Base-by-base conservation (phyloP, 768 basidiomycete genomes). In the Termitomyces sp. region DNA sequence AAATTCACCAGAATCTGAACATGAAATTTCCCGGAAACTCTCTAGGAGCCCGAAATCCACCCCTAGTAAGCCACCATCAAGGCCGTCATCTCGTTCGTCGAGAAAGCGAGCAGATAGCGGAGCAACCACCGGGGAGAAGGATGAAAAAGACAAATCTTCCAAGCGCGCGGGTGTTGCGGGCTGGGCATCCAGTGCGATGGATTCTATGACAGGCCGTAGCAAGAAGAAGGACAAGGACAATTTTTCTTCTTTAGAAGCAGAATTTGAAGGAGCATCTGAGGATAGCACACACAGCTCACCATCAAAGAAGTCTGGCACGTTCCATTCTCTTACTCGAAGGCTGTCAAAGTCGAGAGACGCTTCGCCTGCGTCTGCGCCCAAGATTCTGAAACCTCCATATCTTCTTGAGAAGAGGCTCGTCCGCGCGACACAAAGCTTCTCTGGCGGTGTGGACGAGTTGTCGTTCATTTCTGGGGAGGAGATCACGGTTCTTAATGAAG, bases 361-460 rank as follows among this genome's bases (percentile, higher is more conserved):
- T 10, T 70, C 74, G 11, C 73, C 76, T n/a, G 71, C 71, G 58
- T 65, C 65, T 22, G 50, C 70, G 33, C 45, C 69, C 7, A 75
- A 79, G 16, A 81, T 84, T 43, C 61, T 83, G 40, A 84, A 81
- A 62, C 78, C 81, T 0, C 75, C 75, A 13, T 81, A 81, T 4
- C 67, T 75, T 43, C 76, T 79, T 55, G 79, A 76, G 48, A 77
- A 71, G 66, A 84, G 79, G 67, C 56, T 82, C 13, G 87, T 89
- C 52, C 80, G 83, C 46, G 92, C 91, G 0, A 65, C 89, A 62
- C 84, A 88, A 66, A 88, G 90, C 68, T 95, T 92, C 69, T 70
- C 74, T 0, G 90, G 85, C 3, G 85, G 85, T 2, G 73, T 82
- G 2, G 93, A 94, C 62, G 94, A 96, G 69, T 75, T 97, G 38